These are phyloP conservation scores for Leccinum subrobustum DNA, from an alignment of 1,284 basidiomycete species.

Conservation along the genomic window DNA sequence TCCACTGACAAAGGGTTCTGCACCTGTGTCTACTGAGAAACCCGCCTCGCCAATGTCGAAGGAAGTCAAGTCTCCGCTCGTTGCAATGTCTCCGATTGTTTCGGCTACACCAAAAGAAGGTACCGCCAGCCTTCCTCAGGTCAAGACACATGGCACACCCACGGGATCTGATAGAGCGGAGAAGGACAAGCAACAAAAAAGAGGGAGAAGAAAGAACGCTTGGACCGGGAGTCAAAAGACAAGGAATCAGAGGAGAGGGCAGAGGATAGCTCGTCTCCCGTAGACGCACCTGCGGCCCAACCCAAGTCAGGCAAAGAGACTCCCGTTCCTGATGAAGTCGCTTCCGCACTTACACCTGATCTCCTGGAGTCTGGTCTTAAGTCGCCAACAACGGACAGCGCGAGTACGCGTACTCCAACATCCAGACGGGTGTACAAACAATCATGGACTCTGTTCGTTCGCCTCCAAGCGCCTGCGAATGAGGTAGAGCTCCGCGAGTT, in stretches of 20 bases:
- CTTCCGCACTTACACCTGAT: constrained; percentile 30
- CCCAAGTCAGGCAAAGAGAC: constrained; percentile 44
- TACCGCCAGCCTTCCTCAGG: constrained; percentile 26
- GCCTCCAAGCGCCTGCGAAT: constrained; percentile 54
- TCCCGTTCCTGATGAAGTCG: constrained; percentile 34
- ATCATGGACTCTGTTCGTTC: constrained; percentile 85
- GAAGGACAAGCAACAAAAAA: constrained; percentile 53
- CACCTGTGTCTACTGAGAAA: constrained; percentile 41
- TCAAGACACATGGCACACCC: constrained; percentile 41
- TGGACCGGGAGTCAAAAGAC: constrained; percentile 33
- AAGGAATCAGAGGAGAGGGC: constrained; percentile 32
- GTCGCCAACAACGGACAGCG: constrained; percentile 55
- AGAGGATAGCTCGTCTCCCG: constrained; percentile 24
- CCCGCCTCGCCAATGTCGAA: constrained; percentile 38
- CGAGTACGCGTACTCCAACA: constrained; percentile 67
- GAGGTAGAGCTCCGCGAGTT: constrained; percentile 76
- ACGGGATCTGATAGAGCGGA: constrained; percentile 43
- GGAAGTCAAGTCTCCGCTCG: constrained; percentile 32
- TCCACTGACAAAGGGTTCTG: constrained; percentile 39
- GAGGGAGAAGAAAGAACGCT: constrained; percentile 54
- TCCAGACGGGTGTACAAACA: constrained; percentile 61
- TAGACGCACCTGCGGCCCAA: constrained; percentile 21
- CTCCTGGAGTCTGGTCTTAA: constrained; percentile 41
- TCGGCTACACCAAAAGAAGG: constrained; percentile 36
- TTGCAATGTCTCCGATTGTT: constrained; percentile 24